Base-by-base conservation (phyloP, 208 protist species). In the Acanthamoeba divionensis region DNA sequence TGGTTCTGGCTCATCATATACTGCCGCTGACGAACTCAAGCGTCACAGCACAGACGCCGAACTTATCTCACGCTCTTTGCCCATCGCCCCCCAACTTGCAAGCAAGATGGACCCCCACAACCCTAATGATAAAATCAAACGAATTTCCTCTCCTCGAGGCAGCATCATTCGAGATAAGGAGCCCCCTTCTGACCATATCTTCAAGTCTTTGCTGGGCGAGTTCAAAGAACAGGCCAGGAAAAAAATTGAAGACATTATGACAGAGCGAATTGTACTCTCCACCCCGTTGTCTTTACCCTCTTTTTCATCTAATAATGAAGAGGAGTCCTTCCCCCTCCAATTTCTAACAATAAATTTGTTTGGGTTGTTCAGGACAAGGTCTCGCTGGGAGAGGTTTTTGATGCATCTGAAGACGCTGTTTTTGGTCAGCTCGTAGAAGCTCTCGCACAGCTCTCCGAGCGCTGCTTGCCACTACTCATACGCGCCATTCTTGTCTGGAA, bases 161-260 rank as follows among this genome's bases (percentile, higher is more conserved):
- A 73, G 65, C 65, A 73, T 73, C 26, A 73, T 73, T 21, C 52
- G 60, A 50, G 71, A 82, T 50, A 82, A 82, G 29, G 71, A 82
- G 24, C 52, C 71, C 41, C 71, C 71, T n/a, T 21, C 71, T 0
- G 71, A 82, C 24, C 60, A 45, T 31, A 57, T 82, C 38, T 82
- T 82, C 71, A 82, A 82, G 38, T 45, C 71, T 6, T 24, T 82
- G 33, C 45, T 82, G 8, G 71, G 71, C 21, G 71, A 82, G 45
- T 82, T 82, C 71, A 82, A 60, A 31, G 71, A 82, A 5, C 71
- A 45, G 44, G 71, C 71, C 0, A 50, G n/a, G 29, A 50, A 57
- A 26, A 82, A 82, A 33, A 82, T 82, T 18, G 71, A 82, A 31
- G 71, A 82, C 45, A 82, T 82, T 31, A 82, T 82, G 71, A 33